Percentiles rank a stretch among this genome's conserved stretches.
These are phyloP conservation scores for Turritis glabra DNA, from an alignment of 345 rosid species.

Conservation along the genomic window DNA sequence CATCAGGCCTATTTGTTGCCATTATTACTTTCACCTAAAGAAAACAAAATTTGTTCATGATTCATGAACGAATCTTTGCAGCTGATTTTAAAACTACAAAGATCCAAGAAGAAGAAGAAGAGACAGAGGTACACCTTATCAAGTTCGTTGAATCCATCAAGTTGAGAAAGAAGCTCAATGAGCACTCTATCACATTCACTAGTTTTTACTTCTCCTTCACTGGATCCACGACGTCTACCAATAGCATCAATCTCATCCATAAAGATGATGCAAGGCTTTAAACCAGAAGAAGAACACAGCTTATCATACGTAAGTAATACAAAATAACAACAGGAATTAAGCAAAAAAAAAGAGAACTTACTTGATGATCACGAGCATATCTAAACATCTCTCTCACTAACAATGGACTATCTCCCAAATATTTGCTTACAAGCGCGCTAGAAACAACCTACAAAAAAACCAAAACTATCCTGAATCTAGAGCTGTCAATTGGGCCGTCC, in stretches of 20 bases:
- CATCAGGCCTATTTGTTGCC: conserved; percentile 94
- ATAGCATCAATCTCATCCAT: conserved; percentile 98
- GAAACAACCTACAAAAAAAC: conserved; percentile 51
- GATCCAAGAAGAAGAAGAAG: conserved; percentile 11
- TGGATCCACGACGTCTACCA: conserved; percentile 79
- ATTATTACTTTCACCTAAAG: conserved; percentile 82
- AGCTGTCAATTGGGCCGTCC: no score
- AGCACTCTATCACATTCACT: conserved; percentile 75
- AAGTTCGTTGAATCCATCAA: conserved; percentile 82
- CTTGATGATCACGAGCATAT: conserved; percentile 97
- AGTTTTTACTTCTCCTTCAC: conserved; percentile 64
- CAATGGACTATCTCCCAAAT: conserved; percentile 81
- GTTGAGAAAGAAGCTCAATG: conserved; percentile 84
- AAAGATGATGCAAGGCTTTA: conserved; percentile 87
- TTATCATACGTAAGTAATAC: neutral
- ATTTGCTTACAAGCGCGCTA: conserved; percentile 75
- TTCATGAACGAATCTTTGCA: neutral
- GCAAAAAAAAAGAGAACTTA: conserved; percentile 34
- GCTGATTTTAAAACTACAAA: neutral
- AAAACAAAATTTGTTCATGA: neutral
- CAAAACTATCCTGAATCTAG: neutral
- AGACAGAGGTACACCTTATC: conserved; percentile 61
- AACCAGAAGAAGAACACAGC: conserved; percentile 23
- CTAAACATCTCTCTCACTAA: conserved; percentile 84
- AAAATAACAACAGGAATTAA: neutral